phyloP scores from a whole-genome alignment of 208 protist genomes.

The Trypanosoma conorhini region DNA sequence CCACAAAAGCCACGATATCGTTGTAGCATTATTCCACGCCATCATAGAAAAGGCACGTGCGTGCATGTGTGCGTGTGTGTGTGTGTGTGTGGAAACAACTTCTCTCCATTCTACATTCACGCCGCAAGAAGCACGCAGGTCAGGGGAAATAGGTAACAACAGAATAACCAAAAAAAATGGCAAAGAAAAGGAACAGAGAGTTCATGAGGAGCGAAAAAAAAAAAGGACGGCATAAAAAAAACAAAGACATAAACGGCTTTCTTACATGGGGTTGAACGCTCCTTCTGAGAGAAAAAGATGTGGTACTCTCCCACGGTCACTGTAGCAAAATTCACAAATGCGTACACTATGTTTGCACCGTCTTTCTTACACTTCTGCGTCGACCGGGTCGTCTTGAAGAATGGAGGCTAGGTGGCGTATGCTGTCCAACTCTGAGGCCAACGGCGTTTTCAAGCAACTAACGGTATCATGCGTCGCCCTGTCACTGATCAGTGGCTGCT shows the following conservation, averaged over 20 bases:
- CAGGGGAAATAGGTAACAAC: neutral
- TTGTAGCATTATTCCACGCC: neutral
- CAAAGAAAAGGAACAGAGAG: no score
- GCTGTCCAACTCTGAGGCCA: neutral
- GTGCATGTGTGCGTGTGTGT: neutral
- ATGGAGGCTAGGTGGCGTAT: conserved; percentile 21
- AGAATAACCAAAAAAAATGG: neutral
- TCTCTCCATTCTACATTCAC: neutral
- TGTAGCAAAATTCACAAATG: conserved; percentile 8
- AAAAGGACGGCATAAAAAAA: neutral
- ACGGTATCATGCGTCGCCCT: neutral
- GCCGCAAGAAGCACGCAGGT: neutral
- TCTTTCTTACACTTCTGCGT: neutral
- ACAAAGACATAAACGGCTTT: neutral
- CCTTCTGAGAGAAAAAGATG: neutral
- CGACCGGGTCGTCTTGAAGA: conserved; percentile 1
- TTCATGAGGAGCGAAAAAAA: neutral
- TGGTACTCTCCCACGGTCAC: neutral
- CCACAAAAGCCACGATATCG: neutral
- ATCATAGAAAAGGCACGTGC: neutral
- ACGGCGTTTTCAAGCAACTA: neutral
- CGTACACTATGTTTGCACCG: neutral
- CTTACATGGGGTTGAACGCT: conserved; percentile 3
- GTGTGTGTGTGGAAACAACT: neutral
- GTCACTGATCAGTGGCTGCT: neutral